A percentile compares a stretch with the other conserved stretches of the same genome.
phyloP scores from a whole-genome alignment of 352 stramenopile species.

The Globisporangium camurandrum region DNA sequence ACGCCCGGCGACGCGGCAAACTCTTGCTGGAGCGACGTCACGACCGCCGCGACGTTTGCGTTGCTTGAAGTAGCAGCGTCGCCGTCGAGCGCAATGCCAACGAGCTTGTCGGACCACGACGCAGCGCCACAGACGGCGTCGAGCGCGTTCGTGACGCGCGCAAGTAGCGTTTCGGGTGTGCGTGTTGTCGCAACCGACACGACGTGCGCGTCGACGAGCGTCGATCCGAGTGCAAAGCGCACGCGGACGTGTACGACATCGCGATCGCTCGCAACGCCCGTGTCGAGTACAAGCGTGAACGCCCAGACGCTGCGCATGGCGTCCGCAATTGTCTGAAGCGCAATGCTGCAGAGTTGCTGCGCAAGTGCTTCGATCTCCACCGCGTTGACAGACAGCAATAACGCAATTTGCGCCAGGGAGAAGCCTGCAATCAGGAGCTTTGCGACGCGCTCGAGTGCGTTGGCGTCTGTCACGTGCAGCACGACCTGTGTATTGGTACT shows the following conservation, averaged over 20 bases:
- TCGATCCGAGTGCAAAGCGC: constrained; percentile 4
- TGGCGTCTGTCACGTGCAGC: too few species aligned
- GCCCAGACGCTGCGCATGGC: constrained; percentile 1
- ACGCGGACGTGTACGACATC: constrained; percentile 1
- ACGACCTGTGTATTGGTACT: too few species aligned
- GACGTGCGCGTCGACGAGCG: constrained; percentile 5
- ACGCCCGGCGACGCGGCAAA: constrained; percentile 1
- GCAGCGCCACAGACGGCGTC: not conserved
- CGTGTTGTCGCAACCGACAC: not conserved
- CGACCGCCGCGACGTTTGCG: not conserved
- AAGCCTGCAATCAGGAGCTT: constrained; percentile 3
- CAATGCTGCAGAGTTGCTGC: constrained; percentile 5
- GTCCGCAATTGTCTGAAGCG: not conserved
- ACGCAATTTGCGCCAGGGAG: not conserved
- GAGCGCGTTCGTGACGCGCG: constrained; percentile 2
- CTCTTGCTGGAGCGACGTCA: constrained; percentile 3
- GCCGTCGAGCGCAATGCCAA: constrained; percentile 7
- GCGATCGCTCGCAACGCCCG: not conserved
- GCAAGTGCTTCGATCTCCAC: not conserved
- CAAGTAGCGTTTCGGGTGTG: not conserved
- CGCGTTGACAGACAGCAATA: not conserved
- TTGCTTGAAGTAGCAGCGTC: too few species aligned
- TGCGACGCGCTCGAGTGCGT: not conserved
- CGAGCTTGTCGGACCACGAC: constrained; percentile 5
- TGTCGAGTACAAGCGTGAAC: constrained; percentile 9